phyloP scores from a whole-genome alignment of 768 basidiomycete species.

The Goffeauzyma gilvescens region DNA sequence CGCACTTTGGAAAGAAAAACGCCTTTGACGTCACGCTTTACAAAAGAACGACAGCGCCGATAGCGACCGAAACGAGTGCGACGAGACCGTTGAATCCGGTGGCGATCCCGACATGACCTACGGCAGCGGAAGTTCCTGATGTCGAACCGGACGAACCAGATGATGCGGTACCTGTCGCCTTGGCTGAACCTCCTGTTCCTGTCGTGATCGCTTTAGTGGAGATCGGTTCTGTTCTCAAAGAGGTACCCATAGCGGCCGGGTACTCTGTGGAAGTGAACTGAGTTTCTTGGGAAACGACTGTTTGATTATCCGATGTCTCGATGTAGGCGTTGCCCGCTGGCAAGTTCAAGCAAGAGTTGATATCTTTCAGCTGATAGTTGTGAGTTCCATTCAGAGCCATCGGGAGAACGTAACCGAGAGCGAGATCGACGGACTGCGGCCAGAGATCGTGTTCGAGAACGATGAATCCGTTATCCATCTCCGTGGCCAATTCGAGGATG shows the following conservation, averaged over 20 bases:
- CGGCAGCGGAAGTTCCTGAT: neutral
- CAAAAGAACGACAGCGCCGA: constrained; percentile 9
- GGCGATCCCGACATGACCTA: neutral
- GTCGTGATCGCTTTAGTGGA: too few species aligned
- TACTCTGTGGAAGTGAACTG: constrained; percentile 16
- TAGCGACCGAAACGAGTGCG: constrained; percentile 10
- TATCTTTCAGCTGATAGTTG: constrained; percentile 56
- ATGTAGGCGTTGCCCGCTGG: constrained; percentile 50
- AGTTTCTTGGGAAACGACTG: constrained; percentile 18
- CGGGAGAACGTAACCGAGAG: constrained; percentile 69
- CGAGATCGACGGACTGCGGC: constrained; percentile 64
- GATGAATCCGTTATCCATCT: constrained; percentile 59
- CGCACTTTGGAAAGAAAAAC: too few species aligned
- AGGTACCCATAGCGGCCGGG: constrained; percentile 18
- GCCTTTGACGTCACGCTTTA: too few species aligned
- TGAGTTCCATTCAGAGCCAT: constrained; percentile 47
- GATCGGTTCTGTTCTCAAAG: too few species aligned
- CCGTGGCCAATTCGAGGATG: constrained; percentile 44
- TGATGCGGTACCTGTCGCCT: neutral
- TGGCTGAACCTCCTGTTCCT: neutral
- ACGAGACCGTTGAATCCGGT: neutral
- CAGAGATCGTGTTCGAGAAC: constrained; percentile 66
- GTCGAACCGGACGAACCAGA: constrained; percentile 1
- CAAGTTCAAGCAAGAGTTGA: constrained; percentile 48
- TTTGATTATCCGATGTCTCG: constrained; percentile 56